Evolutionary conservation across 2,329 filamentous ascomycete species (phyloP).

Genomic region (Curvularia spicifera): DNA sequence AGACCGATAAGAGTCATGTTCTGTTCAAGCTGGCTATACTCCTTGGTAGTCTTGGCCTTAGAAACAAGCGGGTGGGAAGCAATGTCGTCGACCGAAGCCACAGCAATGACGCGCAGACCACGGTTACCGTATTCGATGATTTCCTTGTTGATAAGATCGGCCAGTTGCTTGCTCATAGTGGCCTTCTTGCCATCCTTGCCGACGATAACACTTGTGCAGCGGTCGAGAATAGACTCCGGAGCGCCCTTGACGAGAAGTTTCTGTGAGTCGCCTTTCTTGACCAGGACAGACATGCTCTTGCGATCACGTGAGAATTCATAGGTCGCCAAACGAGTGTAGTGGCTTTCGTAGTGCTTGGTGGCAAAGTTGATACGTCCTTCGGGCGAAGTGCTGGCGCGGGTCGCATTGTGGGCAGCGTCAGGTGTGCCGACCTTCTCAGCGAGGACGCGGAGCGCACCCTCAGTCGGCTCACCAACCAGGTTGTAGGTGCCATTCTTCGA

Average conservation of each 20-base stretch:
- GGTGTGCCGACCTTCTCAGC: slow-evolving; percentile 94
- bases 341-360: slow-evolving; percentile 82
- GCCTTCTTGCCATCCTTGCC: slow-evolving; percentile 81
- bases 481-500: slow-evolving; percentile 74
- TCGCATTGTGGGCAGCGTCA: slow-evolving; percentile 65
- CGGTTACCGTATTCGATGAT: slow-evolving; percentile 89
- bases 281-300: slow-evolving; percentile 98
- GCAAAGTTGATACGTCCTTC: slow-evolving; percentile 76
- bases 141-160: slow-evolving; percentile 75
- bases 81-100: slow-evolving; percentile 83
- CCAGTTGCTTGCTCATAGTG: slow-evolving; percentile 71
- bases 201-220: slow-evolving; percentile 81
- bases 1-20: slow-evolving; percentile 93
- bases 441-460: slow-evolving; percentile 87
- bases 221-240: slow-evolving; percentile 90
- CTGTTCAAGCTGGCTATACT: slow-evolving; percentile 89
- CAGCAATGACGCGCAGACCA: slow-evolving; percentile 91
- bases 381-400: slow-evolving; percentile 55
- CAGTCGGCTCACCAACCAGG: slow-evolving; percentile 91
- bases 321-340: slow-evolving; percentile 76
- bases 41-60: slow-evolving; percentile 78
- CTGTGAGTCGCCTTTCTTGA: slow-evolving; percentile 71
- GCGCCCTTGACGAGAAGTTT: slow-evolving; percentile 95
- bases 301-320: slow-evolving; percentile 97
- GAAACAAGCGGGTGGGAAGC: slow-evolving; percentile 71